Evolutionary conservation across 1,284 basidiomycete genomes (phyloP).

Genomic region (Ustilago cynodontis): DNA sequence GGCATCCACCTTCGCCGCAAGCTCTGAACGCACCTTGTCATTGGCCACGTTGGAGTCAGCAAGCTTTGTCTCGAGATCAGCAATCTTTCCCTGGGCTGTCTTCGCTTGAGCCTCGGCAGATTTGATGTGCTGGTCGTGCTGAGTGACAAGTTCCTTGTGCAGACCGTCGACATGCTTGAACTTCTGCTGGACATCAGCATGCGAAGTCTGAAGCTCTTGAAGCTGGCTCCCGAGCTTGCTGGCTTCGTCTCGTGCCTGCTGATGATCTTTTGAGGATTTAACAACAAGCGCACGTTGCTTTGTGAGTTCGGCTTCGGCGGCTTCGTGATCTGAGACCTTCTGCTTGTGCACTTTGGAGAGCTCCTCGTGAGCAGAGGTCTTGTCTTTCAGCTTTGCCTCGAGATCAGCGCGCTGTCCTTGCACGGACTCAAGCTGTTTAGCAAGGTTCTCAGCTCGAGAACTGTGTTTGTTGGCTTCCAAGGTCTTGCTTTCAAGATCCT

Average conservation of each 20-base stretch:
- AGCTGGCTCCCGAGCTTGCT: constrained; percentile 14
- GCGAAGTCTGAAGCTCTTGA: constrained; percentile 13
- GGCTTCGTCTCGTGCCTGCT: constrained; percentile 23
- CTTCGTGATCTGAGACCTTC: constrained; percentile 24
- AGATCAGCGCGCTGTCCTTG: constrained; percentile 19
- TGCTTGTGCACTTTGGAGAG: constrained; percentile 29
- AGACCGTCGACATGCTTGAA: constrained; percentile 15
- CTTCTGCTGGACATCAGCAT: constrained; percentile 26
- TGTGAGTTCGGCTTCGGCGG: constrained; percentile 26
- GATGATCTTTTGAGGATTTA: constrained; percentile 20
- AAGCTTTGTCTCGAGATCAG: constrained; percentile 30
- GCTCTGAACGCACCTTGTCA: constrained; percentile 18
- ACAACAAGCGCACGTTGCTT: constrained; percentile 24
- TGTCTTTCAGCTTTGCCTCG: constrained; percentile 21
- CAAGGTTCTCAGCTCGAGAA: constrained; percentile 18
- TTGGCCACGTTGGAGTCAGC: constrained; percentile 5
- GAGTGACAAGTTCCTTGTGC: constrained; percentile 16
- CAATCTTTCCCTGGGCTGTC: constrained; percentile 11
- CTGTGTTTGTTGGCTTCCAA: constrained; percentile 18
- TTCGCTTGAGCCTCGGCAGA: constrained; percentile 13
- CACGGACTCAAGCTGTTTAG: constrained; percentile 25
- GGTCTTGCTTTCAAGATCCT: constrained; percentile 6
- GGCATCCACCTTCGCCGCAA: constrained; percentile 14
- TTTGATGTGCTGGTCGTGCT: constrained; percentile 27
- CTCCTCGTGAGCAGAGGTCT: constrained; percentile 20